Evolutionary conservation across 129 eudicot genomes (phyloP).

Genomic region (Erigeron canadensis): DNA sequence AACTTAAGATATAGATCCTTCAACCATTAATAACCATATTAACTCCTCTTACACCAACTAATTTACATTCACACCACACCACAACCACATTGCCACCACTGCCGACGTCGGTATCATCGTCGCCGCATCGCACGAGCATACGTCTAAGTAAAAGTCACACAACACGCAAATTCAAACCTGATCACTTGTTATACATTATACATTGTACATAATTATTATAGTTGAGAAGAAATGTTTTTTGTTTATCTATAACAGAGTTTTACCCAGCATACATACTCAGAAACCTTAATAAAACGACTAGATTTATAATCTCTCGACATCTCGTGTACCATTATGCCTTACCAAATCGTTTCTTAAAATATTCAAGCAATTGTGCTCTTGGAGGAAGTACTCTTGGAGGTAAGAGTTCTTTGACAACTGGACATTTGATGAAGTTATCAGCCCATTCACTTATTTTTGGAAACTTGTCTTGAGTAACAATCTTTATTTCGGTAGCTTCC

Average conservation of each 20-base stretch:
- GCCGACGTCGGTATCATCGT: no score
- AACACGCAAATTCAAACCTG: no score
- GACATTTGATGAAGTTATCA: conserved; percentile 23
- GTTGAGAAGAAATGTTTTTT: no score
- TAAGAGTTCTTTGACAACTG: conserved; percentile 26
- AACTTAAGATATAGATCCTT: no score
- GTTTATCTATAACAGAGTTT: background rate
- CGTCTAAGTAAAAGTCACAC: no score
- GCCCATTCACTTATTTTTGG: conserved; percentile 39
- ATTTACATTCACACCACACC: no score
- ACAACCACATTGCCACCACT: no score
- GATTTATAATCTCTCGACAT: background rate
- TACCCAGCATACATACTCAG: background rate
- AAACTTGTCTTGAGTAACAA: conserved; percentile 32
- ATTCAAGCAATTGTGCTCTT: background rate
- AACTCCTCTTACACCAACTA: no score
- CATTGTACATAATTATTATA: no score
- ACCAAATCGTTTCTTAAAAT: conserved; percentile 2
- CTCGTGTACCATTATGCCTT: background rate
- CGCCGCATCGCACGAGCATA: no score
- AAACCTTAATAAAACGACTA: background rate
- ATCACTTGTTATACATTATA: no score
- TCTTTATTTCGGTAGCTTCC: conserved; percentile 15
- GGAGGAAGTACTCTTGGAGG: conserved; percentile 35
- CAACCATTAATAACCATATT: no score